phyloP scores from a whole-genome alignment of 2,329 filamentous ascomycete genomes.

The Aspergillus cejpii region DNA sequence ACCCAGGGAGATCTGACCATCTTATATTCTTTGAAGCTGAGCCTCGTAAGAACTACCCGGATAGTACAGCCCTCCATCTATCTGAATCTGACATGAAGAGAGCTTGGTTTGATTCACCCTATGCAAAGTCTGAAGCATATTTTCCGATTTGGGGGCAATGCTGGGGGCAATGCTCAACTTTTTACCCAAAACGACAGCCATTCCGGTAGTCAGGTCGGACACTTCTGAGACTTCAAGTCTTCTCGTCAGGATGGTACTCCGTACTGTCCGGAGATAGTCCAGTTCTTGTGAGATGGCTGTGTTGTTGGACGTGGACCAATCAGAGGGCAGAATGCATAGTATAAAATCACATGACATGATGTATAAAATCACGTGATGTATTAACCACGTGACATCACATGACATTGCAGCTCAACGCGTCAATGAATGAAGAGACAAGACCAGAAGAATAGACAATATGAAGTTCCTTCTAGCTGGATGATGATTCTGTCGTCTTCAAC shows the following conservation, averaged over 20 bases:
- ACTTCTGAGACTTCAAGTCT: no score
- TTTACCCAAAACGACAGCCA: not conserved
- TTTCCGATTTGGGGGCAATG: not conserved
- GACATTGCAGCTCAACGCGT: conserved; percentile 8
- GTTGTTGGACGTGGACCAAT: no score
- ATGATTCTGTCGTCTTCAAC: not conserved
- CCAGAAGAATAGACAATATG: not conserved
- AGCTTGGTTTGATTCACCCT: not conserved
- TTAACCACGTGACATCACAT: conserved; percentile 13
- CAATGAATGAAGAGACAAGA: conserved; percentile 1
- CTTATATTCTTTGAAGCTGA: conserved; percentile 1
- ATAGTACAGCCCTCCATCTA: not conserved
- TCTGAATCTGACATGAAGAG: not conserved
- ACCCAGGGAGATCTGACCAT: not conserved
- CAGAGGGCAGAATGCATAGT: no score
- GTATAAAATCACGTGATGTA: not conserved
- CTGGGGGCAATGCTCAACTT: not conserved
- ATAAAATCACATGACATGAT: not conserved
- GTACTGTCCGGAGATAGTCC: no score
- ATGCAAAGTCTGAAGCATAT: not conserved
- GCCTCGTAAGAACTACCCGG: no score
- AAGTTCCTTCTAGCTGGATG: not conserved
- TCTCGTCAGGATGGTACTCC: no score
- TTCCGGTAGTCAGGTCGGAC: not conserved
- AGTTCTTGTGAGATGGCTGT: no score